Evolutionary conservation across 768 basidiomycete species (phyloP).

Genomic region (Macrolepiota albuminosa): DNA sequence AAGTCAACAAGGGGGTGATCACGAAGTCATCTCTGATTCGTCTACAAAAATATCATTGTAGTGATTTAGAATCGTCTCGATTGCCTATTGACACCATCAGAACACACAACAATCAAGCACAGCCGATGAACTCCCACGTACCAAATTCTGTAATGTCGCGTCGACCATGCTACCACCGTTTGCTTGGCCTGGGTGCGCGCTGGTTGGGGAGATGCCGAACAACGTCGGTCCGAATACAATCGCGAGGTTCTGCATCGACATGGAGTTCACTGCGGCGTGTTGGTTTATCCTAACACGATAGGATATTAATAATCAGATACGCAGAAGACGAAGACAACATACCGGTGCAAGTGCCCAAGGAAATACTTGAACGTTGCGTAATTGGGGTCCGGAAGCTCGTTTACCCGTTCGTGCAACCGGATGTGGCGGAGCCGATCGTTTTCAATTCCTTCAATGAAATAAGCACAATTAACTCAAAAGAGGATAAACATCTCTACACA

Average conservation of each 20-base stretch:
- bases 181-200: constrained; percentile 44
- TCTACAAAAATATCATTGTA: constrained; percentile 97
- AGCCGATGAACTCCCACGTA: constrained; percentile 20
- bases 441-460: constrained; percentile 61
- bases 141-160: constrained; percentile 69
- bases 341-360: constrained; percentile 92
- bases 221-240: constrained; percentile 99
- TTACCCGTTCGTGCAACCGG: constrained; percentile 93
- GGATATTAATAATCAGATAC: background rate
- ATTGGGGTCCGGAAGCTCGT: constrained; percentile 97
- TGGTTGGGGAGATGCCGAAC: constrained; percentile 50
- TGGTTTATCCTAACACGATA: constrained; percentile 60
- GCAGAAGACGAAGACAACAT: constrained; percentile 22
- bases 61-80: constrained; percentile 93
- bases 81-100: constrained; percentile 49
- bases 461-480: background rate
- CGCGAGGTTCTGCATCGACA: constrained; percentile 89
- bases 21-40: constrained; percentile 49
- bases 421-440: constrained; percentile 95
- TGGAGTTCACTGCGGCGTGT: constrained; percentile 76
- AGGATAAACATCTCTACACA: constrained; percentile 3
- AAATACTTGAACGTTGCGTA: constrained; percentile 96
- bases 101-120: background rate
- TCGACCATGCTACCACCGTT: constrained; percentile 58
- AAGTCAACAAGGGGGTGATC: background rate